Evolutionary conservation across 225 moss, liverwort and hornwort species (phyloP), one percentile per base, ranked within the genome.

Genomic region (Asterella californica): DNA sequence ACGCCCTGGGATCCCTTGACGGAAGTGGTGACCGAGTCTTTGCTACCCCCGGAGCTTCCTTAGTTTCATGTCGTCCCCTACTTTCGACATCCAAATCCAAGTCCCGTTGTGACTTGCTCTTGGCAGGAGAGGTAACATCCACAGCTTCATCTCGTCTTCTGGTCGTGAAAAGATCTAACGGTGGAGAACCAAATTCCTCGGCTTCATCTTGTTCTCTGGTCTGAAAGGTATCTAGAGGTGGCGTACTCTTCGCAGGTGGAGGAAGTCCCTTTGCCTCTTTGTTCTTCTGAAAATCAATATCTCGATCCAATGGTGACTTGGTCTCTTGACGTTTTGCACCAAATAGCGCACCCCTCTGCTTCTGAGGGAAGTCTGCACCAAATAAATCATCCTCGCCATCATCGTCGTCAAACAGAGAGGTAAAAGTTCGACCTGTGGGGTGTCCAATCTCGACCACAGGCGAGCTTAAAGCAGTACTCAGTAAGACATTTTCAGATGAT

Each of bases 361-460:
- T 64, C 25, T 50, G 34, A 22, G 79, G 54, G 67, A 79, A 46
- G 36, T 14, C 36, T 45, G 29, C 22, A 70, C 82, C 74, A 63
- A 84, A 87, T 33, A 87, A 72, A 79, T 42, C 42, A 42, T 85
- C 90, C 38, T 86, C 85, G 30, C 80, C 77, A 72, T 85, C 87
- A 49, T 88, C 90, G 12, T 90, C 90, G 9, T 90, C 88, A 83
- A 90, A 88, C 22, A 90, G 84, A 66, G 88, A 83, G 52, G 77
- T 82, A 53, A 83, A 88, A 14, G 79, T 76, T n/a, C 85, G 80
- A 5, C 73, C 68, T n/a, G 78, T 47, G 46, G 79, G 21, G n/a
- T 80, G 83, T 76, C 50, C 71, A 70, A 73, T 17, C 6, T 79
- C 79, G 12, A 45, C 60, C 48, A 60, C 76, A 47, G 79, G 72